A percentile compares a stretch with the other conserved stretches of the same genome.
Conservation (phyloP, 1,284 basidiomycete species). For the Phaffia rhodozyma region DNA sequence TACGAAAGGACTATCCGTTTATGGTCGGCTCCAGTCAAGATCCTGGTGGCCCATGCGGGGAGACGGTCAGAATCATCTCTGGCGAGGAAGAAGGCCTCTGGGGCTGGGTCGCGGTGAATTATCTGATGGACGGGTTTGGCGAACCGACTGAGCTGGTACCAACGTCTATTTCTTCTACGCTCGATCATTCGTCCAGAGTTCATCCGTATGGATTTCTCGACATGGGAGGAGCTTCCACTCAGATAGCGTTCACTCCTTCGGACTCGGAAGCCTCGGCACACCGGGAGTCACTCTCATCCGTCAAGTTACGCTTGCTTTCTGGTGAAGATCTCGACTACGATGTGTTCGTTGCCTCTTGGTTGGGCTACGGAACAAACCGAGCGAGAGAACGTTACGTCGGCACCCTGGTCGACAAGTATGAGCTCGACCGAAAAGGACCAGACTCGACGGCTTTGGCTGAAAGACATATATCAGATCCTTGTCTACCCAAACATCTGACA, state of each 20-base stretch:
- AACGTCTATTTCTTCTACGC: not conserved
- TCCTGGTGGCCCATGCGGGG: constrained; percentile 61
- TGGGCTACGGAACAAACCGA: constrained; percentile 95
- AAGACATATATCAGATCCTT: constrained; percentile 64
- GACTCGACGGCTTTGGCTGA: constrained; percentile 18
- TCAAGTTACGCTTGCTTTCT: constrained; percentile 66
- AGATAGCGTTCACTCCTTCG: constrained; percentile 74
- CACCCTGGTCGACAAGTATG: constrained; percentile 48
- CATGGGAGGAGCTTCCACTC: constrained; percentile 97
- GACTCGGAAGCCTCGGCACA: constrained; percentile 37
- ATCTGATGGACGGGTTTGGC: constrained; percentile 91
- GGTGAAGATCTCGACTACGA: constrained; percentile 79
- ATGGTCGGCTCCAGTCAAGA: constrained; percentile 36
- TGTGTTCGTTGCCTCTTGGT: constrained; percentile 96
- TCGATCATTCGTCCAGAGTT: constrained; percentile 15
- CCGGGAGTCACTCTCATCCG: constrained; percentile 55
- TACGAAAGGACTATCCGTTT: constrained; percentile 51
- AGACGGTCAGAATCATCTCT: constrained; percentile 85
- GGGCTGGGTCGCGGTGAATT: constrained; percentile 98
- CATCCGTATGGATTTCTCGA: constrained; percentile 79
- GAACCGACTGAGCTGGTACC: constrained; percentile 11
- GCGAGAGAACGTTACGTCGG: constrained; percentile 84
- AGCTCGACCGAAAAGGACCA: constrained; percentile 29
- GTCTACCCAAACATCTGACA: constrained; percentile 66
- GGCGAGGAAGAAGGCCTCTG: constrained; percentile 97